These are phyloP conservation scores for Pyrus hybrid DNA, from an alignment of 331 rosid species.

Conservation along the genomic window DNA sequence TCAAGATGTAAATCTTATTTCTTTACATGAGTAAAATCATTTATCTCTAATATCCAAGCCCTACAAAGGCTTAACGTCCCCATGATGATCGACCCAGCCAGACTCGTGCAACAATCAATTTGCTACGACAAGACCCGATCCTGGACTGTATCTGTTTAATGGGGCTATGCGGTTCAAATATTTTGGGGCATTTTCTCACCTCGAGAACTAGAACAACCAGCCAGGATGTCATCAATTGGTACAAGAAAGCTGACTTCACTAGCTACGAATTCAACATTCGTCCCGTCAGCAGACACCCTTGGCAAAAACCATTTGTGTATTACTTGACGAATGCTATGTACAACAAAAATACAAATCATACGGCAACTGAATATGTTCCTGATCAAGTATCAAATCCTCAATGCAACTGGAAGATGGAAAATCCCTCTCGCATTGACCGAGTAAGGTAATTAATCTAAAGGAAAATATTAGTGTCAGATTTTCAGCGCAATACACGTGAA, in stretches of 20 bases:
- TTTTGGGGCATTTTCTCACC: conserved; percentile 39
- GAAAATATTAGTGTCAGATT: too few species aligned
- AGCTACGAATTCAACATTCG: conserved; percentile 53
- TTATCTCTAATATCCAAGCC: conserved; percentile 20
- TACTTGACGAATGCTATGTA: conserved; percentile 15
- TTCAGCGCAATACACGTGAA: too few species aligned
- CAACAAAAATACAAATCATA: not conserved
- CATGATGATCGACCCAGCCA: conserved; percentile 46
- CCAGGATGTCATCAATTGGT: conserved; percentile 66
- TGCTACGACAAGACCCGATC: conserved; percentile 49
- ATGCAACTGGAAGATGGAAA: conserved; percentile 59
- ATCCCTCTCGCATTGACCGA: conserved; percentile 38
- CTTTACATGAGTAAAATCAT: too few species aligned
- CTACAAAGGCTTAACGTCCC: conserved; percentile 32
- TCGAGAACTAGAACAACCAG: conserved; percentile 61
- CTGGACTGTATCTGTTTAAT: conserved; percentile 63
- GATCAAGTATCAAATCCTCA: not conserved
- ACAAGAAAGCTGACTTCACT: conserved; percentile 31
- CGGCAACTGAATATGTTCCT: conserved; percentile 26
- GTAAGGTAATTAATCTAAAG: conserved; percentile 32
- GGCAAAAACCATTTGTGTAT: conserved; percentile 52
- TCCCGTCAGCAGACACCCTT: conserved; percentile 25
- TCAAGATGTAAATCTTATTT: too few species aligned
- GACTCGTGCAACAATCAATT: conserved; percentile 63
- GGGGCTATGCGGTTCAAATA: conserved; percentile 81